These are phyloP conservation scores for Akanthomyces muscarius DNA, from an alignment of 2,329 filamentous ascomycete species.

Conservation along the genomic window DNA sequence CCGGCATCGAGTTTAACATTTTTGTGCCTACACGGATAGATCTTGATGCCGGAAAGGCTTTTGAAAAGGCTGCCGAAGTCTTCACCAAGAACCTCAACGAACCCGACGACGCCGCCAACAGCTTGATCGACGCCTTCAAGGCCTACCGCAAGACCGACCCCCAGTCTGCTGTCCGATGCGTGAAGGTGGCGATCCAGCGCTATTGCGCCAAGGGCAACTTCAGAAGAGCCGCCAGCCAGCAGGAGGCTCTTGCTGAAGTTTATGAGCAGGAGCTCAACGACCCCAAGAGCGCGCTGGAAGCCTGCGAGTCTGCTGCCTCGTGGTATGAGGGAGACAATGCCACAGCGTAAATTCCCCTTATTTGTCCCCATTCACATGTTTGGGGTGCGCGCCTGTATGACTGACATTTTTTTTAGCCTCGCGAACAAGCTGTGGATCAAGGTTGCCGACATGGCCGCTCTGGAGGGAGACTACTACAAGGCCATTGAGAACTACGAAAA, in stretches of 20 bases:
- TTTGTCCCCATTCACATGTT: not conserved
- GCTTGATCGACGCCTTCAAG: constrained; percentile 87
- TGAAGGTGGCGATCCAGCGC: constrained; percentile 75
- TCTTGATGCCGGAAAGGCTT: constrained; percentile 80
- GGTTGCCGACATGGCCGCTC: constrained; percentile 79
- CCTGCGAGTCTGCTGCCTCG: constrained; percentile 78
- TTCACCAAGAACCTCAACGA: constrained; percentile 81
- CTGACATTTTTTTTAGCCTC: constrained; percentile 47
- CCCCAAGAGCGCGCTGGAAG: constrained; percentile 70
- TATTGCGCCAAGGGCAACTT: constrained; percentile 91
- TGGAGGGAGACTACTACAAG: constrained; percentile 80
- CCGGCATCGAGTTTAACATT: constrained; percentile 2
- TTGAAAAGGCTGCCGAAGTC: constrained; percentile 80
- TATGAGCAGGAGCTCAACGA: constrained; percentile 81
- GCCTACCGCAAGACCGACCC: constrained; percentile 84
- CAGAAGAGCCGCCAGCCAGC: constrained; percentile 81
- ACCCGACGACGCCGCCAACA: constrained; percentile 87
- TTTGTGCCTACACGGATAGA: constrained; percentile 42
- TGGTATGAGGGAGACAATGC: constrained; percentile 91
- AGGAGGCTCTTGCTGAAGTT: constrained; percentile 83
- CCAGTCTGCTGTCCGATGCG: constrained; percentile 73
- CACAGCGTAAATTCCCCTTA: constrained; percentile 60
- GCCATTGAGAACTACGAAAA: constrained; percentile 79
- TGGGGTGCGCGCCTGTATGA: not conserved
- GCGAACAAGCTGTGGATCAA: constrained; percentile 94